Evolutionary conservation across 495 filamentous ascomycete species (phyloP).

Genomic region (Neurospora sp.): DNA sequence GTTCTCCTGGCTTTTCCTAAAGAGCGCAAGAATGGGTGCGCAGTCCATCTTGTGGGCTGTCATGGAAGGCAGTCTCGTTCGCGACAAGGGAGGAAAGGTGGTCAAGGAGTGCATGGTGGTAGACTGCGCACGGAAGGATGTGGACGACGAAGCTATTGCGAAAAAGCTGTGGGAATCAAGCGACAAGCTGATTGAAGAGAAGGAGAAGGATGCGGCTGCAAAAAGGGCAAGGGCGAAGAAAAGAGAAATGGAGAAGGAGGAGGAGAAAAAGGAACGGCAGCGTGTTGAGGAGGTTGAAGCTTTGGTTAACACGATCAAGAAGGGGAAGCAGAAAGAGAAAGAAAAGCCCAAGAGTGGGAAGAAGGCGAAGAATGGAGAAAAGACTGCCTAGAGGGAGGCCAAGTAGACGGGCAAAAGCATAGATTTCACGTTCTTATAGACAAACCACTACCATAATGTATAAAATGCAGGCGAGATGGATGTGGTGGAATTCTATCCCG

Average conservation of each 20-base stretch:
- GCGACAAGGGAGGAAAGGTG: slow-evolving; percentile 54
- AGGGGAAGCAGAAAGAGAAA: slow-evolving; percentile 30
- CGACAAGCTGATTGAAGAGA: slow-evolving; percentile 70
- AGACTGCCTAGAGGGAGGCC: slow-evolving; percentile 3
- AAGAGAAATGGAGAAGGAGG: slow-evolving; percentile 32
- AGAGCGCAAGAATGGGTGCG: slow-evolving; percentile 69
- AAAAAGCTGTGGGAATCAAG: slow-evolving; percentile 82
- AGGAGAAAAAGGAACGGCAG: slow-evolving; percentile 27
- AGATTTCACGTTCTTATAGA: background rate
- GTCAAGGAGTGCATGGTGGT: slow-evolving; percentile 83
- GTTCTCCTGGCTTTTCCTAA: slow-evolving; percentile 79
- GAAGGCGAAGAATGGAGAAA: slow-evolving; percentile 12
- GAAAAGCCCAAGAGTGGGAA: slow-evolving; percentile 11
- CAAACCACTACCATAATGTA: background rate
- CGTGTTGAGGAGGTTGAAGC: slow-evolving; percentile 35
- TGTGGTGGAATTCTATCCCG: background rate
- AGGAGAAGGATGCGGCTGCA: slow-evolving; percentile 71
- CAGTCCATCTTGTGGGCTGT: slow-evolving; percentile 78
- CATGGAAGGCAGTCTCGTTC: slow-evolving; percentile 63
- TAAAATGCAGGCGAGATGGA: background rate
- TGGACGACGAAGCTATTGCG: slow-evolving; percentile 67
- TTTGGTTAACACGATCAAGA: slow-evolving; percentile 28
- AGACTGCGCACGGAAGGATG: slow-evolving; percentile 55
- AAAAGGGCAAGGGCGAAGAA: slow-evolving; percentile 57
- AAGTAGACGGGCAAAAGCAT: background rate